Evolutionary conservation across 768 basidiomycete genomes (phyloP), one percentile per base, ranked within the genome.

Genomic region (Dentipellis sp.): DNA sequence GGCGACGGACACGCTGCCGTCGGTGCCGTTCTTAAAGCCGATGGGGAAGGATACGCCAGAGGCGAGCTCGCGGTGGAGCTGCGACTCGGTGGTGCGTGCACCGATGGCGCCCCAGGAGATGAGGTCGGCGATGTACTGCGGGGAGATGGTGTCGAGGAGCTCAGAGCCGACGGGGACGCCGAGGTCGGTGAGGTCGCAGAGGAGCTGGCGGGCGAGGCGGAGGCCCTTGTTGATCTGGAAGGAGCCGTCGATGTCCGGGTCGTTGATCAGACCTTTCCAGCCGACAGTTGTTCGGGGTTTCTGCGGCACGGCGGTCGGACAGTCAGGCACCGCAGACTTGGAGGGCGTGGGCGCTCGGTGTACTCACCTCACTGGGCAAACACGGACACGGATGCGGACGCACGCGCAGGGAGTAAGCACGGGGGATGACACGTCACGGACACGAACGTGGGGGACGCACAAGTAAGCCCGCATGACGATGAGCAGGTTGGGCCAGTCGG

Each of bases 21-120:
- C 95, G 3, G 97, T 99, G 54, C 97, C 95, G 68, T 99, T 99
- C 73, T 99, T 99, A 84, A 99, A 99, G 9, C 93, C 91, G 61
- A 97, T 92, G 19, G 97, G 94, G 85, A 97, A 98, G 52, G 94
- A 97, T 22, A 91, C 86, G 66, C 94, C 95, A 3, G 89, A 93
- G 4, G 93, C 94, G 47, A 97, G 86, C 71, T 97, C 97, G 57
- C 97, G 86, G 67, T 98, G 97, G 8, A 99, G 83, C 71, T 98
- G 95, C 3, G 89, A 91, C 71, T 99, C 97, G 38, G 97, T 99
- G 1, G 97, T 98, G 53, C 97, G 81, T 1, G 97, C 97, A 22
- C 97, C 95, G 61, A 99, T 98, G 8, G 95, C 93, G 42, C 92
- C 93, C 93, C 93, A 95, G 54, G 86, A 88, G 59, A 84, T 82